These are phyloP conservation scores for Fusarium xylarioides DNA, from an alignment of 2,329 filamentous ascomycete species.

Conservation along the genomic window DNA sequence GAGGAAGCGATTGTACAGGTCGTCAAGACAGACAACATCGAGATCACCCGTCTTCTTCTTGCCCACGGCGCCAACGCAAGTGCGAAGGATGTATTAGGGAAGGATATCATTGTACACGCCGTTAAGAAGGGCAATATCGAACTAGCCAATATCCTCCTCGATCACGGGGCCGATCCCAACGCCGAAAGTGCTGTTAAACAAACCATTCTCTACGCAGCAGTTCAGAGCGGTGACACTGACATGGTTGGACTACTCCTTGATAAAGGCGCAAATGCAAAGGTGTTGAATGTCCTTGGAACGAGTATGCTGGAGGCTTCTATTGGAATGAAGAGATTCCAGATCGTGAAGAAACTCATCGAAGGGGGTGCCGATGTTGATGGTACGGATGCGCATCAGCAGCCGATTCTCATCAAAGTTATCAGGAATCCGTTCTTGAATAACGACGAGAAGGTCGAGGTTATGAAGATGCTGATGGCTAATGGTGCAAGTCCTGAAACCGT, in stretches of 20 bases:
- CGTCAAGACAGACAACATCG: background rate
- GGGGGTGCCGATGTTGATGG: background rate
- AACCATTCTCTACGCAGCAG: background rate
- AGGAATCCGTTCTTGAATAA: background rate
- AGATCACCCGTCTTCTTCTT: background rate
- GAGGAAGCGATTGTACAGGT: background rate
- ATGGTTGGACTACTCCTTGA: background rate
- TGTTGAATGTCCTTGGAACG: background rate
- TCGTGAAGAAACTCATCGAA: background rate
- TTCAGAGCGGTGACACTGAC: background rate
- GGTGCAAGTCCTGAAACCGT: background rate
- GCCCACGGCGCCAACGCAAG: background rate
- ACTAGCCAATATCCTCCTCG: background rate
- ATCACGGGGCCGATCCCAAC: background rate
- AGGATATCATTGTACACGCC: background rate
- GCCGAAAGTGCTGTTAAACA: background rate
- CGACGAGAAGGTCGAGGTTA: background rate
- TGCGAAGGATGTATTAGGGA: background rate
- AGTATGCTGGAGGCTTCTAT: background rate
- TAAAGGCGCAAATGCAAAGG: background rate
- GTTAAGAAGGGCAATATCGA: background rate
- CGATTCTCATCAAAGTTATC: slow-evolving; percentile 2
- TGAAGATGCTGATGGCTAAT: background rate
- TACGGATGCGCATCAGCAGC: background rate
- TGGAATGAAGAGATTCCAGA: background rate